phyloP scores from a whole-genome alignment of 805 yeast species.

The Komagataella kurtzmanii region DNA sequence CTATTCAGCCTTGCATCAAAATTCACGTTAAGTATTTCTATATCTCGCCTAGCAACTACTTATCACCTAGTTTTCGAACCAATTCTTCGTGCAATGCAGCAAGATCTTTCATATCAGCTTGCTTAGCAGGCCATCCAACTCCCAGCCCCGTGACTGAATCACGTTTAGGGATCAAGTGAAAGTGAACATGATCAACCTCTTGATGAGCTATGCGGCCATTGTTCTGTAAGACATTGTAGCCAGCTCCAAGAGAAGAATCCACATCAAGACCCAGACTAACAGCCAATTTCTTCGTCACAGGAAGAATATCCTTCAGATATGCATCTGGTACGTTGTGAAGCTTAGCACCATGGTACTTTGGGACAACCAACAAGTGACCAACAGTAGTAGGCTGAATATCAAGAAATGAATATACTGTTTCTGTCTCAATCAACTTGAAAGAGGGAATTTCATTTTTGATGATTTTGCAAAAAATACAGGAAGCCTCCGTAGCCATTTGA shows the following conservation, averaged over 20 bases:
- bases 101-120: conserved; percentile 61
- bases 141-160: conserved; percentile 60
- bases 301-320: conserved; percentile 71
- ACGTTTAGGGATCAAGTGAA: conserved; percentile 89
- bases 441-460: conserved; percentile 90
- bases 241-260: conserved; percentile 52
- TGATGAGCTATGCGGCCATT: conserved; percentile 95
- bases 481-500: conserved; percentile 29
- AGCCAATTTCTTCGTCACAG: conserved; percentile 79
- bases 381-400: conserved; percentile 88
- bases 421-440: conserved; percentile 80
- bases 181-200: conserved; percentile 90
- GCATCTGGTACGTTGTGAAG: conserved; percentile 91
- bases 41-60: background rate
- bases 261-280: conserved; percentile 51
- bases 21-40: no score
- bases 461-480: conserved; percentile 88
- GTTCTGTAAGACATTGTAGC: conserved; percentile 85
- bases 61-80: conserved; percentile 19
- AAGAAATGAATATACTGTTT: conserved; percentile 66
- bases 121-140: conserved; percentile 92
- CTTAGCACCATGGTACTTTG: conserved; percentile 88
- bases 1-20: background rate
- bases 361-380: conserved; percentile 84
- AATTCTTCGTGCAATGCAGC: conserved; percentile 55